Percentiles rank a stretch among this genome's conserved stretches.
These are phyloP conservation scores for Plasmodium blacklocki DNA, from an alignment of 169 alveolate genomes.

Conservation along the genomic window DNA sequence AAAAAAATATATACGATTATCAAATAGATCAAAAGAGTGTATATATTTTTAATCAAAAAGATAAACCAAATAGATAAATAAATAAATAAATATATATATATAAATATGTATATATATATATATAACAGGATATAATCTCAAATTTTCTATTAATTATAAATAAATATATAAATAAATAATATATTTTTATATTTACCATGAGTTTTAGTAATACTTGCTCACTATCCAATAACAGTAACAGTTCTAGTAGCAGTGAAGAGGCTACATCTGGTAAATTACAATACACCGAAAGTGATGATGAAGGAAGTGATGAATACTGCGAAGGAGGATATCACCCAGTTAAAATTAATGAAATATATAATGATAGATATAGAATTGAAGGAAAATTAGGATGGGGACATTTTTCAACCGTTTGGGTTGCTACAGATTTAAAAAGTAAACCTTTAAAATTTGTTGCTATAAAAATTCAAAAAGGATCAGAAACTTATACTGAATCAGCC, in stretches of 20 bases:
- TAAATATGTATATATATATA: slow-evolving; percentile 11
- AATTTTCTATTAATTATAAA: neutral
- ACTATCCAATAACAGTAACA: slow-evolving; percentile 39
- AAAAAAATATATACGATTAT: too few relatives aligned
- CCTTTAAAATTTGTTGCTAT: slow-evolving; percentile 95
- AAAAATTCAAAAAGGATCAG: slow-evolving; percentile 97
- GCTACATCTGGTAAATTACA: slow-evolving; percentile 69
- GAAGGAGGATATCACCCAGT: slow-evolving; percentile 97
- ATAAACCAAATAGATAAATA: too few relatives aligned
- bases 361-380: slow-evolving; percentile 95
- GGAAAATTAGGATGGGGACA: slow-evolving; percentile 99
- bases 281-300: slow-evolving; percentile 76
- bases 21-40: too few relatives aligned
- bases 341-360: slow-evolving; percentile 94
- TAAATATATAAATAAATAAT: neutral
- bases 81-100: slow-evolving; percentile 30
- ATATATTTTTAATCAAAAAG: too few relatives aligned
- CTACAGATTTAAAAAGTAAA: slow-evolving; percentile 91
- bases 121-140: neutral
- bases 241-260: slow-evolving; percentile 51
- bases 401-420: slow-evolving; percentile 99
- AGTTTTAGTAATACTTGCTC: slow-evolving; percentile 57
- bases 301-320: slow-evolving; percentile 71
- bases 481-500: slow-evolving; percentile 97
- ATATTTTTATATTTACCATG: slow-evolving; percentile 7